Conservation (phyloP, 2,329 filamentous ascomycete genomes). For the Helminthosporium solani region DNA sequence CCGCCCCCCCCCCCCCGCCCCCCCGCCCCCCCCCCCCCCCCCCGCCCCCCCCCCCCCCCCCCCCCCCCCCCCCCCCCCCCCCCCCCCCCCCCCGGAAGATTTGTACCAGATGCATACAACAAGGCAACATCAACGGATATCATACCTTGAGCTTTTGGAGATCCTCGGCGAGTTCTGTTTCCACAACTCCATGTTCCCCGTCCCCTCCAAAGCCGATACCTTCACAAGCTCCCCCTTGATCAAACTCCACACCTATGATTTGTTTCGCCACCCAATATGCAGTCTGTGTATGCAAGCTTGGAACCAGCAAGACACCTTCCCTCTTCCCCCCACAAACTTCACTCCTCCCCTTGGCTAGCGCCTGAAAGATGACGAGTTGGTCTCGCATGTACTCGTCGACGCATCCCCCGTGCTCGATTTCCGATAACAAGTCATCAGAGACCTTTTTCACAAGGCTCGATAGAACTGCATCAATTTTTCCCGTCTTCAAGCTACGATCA, state of each 20-base stretch:
- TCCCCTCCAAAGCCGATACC: conserved; percentile 32
- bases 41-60: too few species aligned
- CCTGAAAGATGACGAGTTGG: conserved; percentile 61
- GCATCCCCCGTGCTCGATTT: conserved; percentile 50
- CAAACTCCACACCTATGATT: conserved; percentile 44
- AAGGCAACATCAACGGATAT: too few species aligned
- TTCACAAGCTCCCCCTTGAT: conserved; percentile 31
- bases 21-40: too few species aligned
- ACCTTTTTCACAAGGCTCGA: conserved; percentile 47
- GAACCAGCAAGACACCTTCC: conserved; percentile 24
- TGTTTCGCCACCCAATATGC: conserved; percentile 47
- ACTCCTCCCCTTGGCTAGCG: conserved; percentile 50
- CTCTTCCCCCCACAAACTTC: conserved; percentile 32
- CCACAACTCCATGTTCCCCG: background rate
- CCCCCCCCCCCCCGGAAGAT: too few species aligned
- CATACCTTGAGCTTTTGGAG: conserved; percentile 6
- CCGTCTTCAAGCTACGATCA: conserved; percentile 29
- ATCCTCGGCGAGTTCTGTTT: conserved; percentile 1
- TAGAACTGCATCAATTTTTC: conserved; percentile 27
- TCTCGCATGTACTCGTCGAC: conserved; percentile 59
- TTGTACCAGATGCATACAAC: too few species aligned
- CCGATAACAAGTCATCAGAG: conserved; percentile 46
- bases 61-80: too few species aligned
- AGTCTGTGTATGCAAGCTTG: conserved; percentile 49
- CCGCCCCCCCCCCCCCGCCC: too few species aligned